phyloP scores from a whole-genome alignment of 1,284 basidiomycete species.

The Lentinula novae-zelandiae region DNA sequence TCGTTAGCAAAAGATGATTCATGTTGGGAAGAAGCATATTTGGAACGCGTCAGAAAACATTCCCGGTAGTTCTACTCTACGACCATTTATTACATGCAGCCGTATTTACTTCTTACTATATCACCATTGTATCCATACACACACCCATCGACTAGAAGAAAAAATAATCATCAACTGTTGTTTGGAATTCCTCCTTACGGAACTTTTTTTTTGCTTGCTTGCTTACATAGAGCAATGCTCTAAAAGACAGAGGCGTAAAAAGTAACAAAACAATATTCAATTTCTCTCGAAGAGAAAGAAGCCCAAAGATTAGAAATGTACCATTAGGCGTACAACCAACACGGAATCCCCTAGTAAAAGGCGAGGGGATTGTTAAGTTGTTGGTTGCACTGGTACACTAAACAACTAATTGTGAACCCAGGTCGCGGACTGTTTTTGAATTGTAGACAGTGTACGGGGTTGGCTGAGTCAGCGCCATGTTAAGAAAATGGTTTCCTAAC shows the following conservation, averaged over 20 bases:
- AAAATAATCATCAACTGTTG: too few relatives aligned
- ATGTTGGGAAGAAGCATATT: constrained; percentile 29
- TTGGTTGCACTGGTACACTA: constrained; percentile 6
- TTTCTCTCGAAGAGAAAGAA: constrained; percentile 8
- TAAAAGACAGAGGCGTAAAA: neutral
- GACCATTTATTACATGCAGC: neutral
- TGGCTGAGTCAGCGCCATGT: neutral
- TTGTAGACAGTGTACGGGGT: constrained; percentile 8
- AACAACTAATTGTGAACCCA: neutral
- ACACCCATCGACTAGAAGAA: too few relatives aligned
- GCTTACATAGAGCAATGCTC: too few relatives aligned
- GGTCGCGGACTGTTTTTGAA: neutral
- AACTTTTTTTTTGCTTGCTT: too few relatives aligned
- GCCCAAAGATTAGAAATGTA: constrained; percentile 14
- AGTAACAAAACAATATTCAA: neutral
- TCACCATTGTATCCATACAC: too few relatives aligned
- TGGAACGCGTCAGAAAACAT: constrained; percentile 17
- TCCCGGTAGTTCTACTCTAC: neutral
- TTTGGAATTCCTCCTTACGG: too few relatives aligned
- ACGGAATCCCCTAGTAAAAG: constrained; percentile 17
- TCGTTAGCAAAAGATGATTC: constrained; percentile 25
- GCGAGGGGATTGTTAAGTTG: constrained; percentile 14
- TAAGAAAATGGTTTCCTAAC: neutral
- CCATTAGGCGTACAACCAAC: constrained; percentile 3
- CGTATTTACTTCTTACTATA: too few relatives aligned